A percentile compares a stretch with the other conserved stretches of the same genome.
Evolutionary conservation across 2,329 filamentous ascomycete species (phyloP).

Genomic region (Cryphonectria radicalis): DNA sequence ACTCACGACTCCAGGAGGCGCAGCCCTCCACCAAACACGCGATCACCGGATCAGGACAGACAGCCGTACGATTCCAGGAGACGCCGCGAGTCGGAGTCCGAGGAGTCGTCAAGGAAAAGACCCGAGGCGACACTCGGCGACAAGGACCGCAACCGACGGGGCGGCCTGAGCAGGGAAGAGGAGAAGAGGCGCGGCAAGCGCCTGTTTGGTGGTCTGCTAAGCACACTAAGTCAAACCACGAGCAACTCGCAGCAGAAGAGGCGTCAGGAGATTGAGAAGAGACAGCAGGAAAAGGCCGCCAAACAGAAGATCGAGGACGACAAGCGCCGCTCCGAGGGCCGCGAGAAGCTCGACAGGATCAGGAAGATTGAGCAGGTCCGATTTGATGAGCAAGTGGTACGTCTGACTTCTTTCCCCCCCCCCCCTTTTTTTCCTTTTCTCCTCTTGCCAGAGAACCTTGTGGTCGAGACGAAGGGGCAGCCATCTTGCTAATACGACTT

Average conservation of each 20-base stretch:
- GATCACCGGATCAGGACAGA: slow-evolving; percentile 16
- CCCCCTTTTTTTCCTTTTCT: too few relatives aligned
- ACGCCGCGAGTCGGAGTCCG: slow-evolving; percentile 23
- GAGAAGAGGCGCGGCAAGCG: slow-evolving; percentile 85
- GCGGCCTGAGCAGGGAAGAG: slow-evolving; percentile 58
- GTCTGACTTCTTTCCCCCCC: slow-evolving; percentile 39
- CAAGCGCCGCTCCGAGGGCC: slow-evolving; percentile 66
- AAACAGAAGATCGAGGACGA: slow-evolving; percentile 74
- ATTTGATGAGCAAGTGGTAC: slow-evolving; percentile 77
- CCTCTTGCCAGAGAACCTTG: background rate
- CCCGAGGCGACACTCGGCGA: slow-evolving; percentile 9
- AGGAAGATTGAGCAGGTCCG: slow-evolving; percentile 72
- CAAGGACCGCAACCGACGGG: slow-evolving; percentile 41
- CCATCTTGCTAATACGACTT: slow-evolving; percentile 12
- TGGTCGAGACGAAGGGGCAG: slow-evolving; percentile 27
- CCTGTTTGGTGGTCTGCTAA: slow-evolving; percentile 82
- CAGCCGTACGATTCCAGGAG: slow-evolving; percentile 4
- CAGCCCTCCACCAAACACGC: slow-evolving; percentile 9
- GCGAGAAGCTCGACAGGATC: slow-evolving; percentile 63
- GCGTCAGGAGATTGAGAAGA: slow-evolving; percentile 79
- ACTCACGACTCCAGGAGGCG: slow-evolving; percentile 7
- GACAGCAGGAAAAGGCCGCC: slow-evolving; percentile 76
- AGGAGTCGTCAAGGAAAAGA: slow-evolving; percentile 24
- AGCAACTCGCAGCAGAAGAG: slow-evolving; percentile 67
- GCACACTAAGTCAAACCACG: slow-evolving; percentile 75